Conservation (phyloP, 2,329 filamentous ascomycete genomes). For the Colletotrichum lini region DNA sequence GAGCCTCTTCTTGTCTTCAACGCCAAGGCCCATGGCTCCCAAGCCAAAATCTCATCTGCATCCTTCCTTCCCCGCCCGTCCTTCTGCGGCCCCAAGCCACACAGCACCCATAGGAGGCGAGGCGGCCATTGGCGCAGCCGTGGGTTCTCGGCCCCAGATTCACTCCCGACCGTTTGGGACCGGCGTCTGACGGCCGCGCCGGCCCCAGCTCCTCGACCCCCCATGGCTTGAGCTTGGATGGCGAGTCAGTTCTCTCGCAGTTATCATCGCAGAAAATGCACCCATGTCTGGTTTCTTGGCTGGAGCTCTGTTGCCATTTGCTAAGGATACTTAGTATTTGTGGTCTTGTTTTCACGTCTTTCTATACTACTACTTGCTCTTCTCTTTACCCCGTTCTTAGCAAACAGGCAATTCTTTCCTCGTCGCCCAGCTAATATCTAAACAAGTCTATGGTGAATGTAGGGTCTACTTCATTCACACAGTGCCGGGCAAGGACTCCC, state of each 20-base stretch:
- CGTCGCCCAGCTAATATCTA: background rate
- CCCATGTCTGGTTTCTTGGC: background rate
- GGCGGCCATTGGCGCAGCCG: conserved; percentile 1
- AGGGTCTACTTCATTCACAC: no score
- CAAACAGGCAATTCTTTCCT: background rate
- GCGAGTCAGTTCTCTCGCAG: conserved; percentile 21
- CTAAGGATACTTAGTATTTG: background rate
- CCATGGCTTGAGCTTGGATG: conserved; percentile 25
- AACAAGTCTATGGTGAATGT: no score
- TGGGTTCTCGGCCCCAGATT: conserved; percentile 8
- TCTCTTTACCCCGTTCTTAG: background rate
- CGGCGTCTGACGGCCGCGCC: conserved; percentile 24
- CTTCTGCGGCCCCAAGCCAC: background rate
- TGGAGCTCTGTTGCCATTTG: conserved; percentile 6
- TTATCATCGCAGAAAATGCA: background rate
- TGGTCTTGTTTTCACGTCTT: background rate
- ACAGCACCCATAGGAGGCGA: background rate
- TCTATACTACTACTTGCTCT: background rate
- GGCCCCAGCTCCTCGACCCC: conserved; percentile 3
- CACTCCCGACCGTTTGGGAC: conserved; percentile 28
- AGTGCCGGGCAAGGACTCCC: no score
- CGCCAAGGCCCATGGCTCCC: conserved; percentile 16
- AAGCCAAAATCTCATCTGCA: conserved; percentile 18
- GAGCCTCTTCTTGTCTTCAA: background rate
- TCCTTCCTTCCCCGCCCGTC: background rate